These are phyloP conservation scores for Breviolum minutum DNA, from an alignment of 73 alveolate species.

Conservation along the genomic window DNA sequence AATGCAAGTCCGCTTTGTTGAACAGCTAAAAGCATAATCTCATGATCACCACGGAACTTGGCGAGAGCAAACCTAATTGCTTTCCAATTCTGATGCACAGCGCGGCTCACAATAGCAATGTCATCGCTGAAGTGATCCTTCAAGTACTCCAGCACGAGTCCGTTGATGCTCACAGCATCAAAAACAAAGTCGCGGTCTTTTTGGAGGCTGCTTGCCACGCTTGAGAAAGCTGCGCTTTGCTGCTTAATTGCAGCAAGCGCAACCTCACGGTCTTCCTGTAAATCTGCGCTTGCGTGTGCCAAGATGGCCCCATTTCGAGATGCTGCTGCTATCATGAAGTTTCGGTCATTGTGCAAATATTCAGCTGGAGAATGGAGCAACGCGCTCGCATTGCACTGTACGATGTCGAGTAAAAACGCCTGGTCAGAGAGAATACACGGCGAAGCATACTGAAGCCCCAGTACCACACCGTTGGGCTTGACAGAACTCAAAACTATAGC, in stretches of 20 bases:
- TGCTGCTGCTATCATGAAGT: slow-evolving; percentile 41
- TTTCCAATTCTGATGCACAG: slow-evolving; percentile 55
- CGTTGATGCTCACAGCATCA: slow-evolving; percentile 42
- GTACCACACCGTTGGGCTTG: slow-evolving; percentile 23
- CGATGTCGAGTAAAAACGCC: slow-evolving; percentile 21
- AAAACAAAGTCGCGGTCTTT: slow-evolving; percentile 6
- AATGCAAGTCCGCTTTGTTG: slow-evolving; percentile 50
- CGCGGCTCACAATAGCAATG: slow-evolving; percentile 16
- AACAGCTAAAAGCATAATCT: slow-evolving; percentile 19
- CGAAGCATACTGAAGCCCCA: slow-evolving; percentile 56
- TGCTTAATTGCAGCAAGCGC: slow-evolving; percentile 35
- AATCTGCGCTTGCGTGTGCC: background rate
- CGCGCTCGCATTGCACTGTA: slow-evolving; percentile 21
- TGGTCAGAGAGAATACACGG: background rate
- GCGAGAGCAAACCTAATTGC: slow-evolving; percentile 1
- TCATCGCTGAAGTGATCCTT: background rate
- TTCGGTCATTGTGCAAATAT: slow-evolving; percentile 17
- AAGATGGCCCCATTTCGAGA: slow-evolving; percentile 40
- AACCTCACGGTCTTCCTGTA: slow-evolving; percentile 45
- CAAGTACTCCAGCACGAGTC: slow-evolving; percentile 40
- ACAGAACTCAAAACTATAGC: slow-evolving; percentile 7
- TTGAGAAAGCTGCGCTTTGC: slow-evolving; percentile 46
- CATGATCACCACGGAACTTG: background rate
- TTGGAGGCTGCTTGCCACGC: slow-evolving; percentile 25
- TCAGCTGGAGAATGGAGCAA: slow-evolving; percentile 67